Base-by-base conservation (phyloP, 2,329 filamentous ascomycete species). In the Fusarium sp. region DNA sequence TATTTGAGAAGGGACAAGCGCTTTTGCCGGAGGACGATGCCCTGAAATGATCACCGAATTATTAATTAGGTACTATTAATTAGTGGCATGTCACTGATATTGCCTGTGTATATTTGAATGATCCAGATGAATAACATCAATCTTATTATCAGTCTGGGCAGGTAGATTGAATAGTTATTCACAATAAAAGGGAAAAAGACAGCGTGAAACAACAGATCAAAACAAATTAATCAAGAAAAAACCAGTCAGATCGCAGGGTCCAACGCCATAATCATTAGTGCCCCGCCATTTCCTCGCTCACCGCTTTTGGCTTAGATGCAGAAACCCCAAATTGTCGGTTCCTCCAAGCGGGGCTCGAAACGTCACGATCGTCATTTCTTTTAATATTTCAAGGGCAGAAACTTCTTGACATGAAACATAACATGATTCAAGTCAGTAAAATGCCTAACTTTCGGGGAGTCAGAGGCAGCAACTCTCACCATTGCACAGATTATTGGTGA, bases 171-270 rank as follows among this genome's bases (percentile, higher is more conserved):
- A n/a, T n/a, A n/a, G n/a, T n/a, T n/a, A n/a, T n/a, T n/a, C 31
- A 15, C 12, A 11, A 23, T 23, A 12, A 16, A 52, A 29, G 28
- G 4, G 26, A 31, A 20, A 21, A 24, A 23, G 3, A 18, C 16
- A 43, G 15, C 37, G 39, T 43, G 24, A 46, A 41, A 23, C 21
- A 41, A 44, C 31, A 55, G 31, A 35, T 41, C 28, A 50, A 50
- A 69, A 52, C 49, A 69, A 59, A 47, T 29, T 41, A 60, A 66
- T 39, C 23, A 48, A 28, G 39, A 48, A 57, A 63, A 59, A 55
- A 28, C 70, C 61, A 72, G 70, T 67, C 42, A 71, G 35, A 72
- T 71, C 54, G 65, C 68, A 73, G 70, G 70, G 70, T 73, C 70
- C 61, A 69, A 42, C 58, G 60, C 57, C 63, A 70, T 43, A 53